Base-by-base conservation (phyloP, 2,329 filamentous ascomycete genomes). In the Pyricularia pennisetigena region DNA sequence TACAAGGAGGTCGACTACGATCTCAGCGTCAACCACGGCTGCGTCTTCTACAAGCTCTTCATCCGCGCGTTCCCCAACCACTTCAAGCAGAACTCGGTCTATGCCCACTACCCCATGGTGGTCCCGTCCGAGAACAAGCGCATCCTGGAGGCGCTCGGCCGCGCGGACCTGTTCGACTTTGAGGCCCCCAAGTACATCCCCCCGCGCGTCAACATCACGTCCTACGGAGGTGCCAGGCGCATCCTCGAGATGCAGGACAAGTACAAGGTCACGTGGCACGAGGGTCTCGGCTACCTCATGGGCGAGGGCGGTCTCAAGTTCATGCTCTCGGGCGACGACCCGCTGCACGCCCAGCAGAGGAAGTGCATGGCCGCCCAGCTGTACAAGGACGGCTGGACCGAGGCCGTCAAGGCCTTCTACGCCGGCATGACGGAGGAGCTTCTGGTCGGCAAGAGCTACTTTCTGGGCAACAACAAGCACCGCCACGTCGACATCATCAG, bases 21-120 rank as follows among this genome's bases (percentile, higher is more conserved):
- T 72, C 79, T 88, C 26, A 86, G 69, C 69, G 79, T 94, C 71
- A 91, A 95, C 77, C 89, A 95, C 74, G 92, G 93, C 64, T 93
- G 90, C 72, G 87, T 93, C 14, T 91, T 94, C 78, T 93, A 94
- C 82, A 96, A 95, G 81, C 83, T 96, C 49, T 90, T 94, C 75
- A 81, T 92, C 49, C 86, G 90, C 5, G 90, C 91, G 0, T 93
- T 96, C 82, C 93, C 92, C 0, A 84, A 90, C 71, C 90, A 93
- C 79, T 94, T 94, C 83, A 87, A 86, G 75, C 79, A 83, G 24
- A 89, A 95, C 79, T 93, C 90, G 0, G 87, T 94, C 68, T 96
- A 94, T 71, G 92, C 90, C 0, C 91, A 94, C 75, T 93, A 90
- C 74, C 91, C 88, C n/a, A 87, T 87, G 85, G 79, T 81, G 2